A percentile compares a stretch with the other conserved stretches of the same genome.
phyloP scores from a whole-genome alignment of 2,329 filamentous ascomycete species.

The Calonectria montana region DNA sequence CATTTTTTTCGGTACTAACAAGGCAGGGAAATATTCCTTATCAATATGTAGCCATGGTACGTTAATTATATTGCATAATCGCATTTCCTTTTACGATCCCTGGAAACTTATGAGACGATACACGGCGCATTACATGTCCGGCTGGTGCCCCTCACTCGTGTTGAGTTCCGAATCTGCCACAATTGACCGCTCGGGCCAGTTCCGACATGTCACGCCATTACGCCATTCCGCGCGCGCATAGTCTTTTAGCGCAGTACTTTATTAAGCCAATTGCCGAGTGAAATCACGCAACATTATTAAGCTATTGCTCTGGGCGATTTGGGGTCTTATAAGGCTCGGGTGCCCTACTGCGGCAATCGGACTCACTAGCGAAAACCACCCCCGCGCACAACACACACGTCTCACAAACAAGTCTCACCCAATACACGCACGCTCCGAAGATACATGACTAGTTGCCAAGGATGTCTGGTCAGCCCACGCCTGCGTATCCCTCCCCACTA shows the following conservation, averaged over 20 bases:
- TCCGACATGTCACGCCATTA: conserved; percentile 1
- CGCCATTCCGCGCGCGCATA: conserved; percentile 1
- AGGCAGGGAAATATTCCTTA: no score
- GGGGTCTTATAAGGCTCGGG: not conserved
- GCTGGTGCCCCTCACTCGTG: not conserved
- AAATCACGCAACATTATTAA: conserved; percentile 11
- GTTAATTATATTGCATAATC: not conserved
- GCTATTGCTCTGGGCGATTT: not conserved
- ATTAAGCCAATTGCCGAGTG: not conserved
- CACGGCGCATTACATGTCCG: not conserved
- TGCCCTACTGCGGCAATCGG: not conserved
- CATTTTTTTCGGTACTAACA: not conserved
- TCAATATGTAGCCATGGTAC: not conserved
- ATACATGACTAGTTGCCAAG: not conserved
- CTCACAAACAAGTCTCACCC: not conserved
- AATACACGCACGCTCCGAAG: not conserved
- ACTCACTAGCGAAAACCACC: not conserved
- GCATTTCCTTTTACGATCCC: not conserved
- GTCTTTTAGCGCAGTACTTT: not conserved
- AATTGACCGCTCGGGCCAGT: not conserved
- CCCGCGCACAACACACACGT: not conserved
- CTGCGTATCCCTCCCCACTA: conserved; percentile 60
- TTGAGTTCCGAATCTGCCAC: not conserved
- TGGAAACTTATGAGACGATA: not conserved
- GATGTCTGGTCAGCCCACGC: conserved; percentile 36